A percentile compares a stretch with the other conserved stretches of the same genome.
Evolutionary conservation across 176 grass and related monocot species (phyloP).

Genomic region (Elaeis guineensis): DNA sequence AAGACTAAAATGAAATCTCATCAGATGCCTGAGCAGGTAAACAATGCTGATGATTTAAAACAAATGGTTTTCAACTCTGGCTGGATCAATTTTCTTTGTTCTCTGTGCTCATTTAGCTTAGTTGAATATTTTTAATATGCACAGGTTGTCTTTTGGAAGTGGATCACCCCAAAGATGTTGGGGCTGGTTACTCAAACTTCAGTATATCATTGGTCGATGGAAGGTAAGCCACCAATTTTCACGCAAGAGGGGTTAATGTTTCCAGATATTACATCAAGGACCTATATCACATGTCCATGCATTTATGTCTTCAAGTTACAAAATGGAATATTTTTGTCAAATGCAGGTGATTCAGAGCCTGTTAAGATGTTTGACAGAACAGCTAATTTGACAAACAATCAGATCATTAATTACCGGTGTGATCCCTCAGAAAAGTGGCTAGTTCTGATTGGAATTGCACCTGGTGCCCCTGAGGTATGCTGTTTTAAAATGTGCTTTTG

Average conservation of each 20-base stretch:
- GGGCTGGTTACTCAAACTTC: slow-evolving; percentile 64
- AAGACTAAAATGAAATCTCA: slow-evolving; percentile 95
- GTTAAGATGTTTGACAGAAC: slow-evolving; percentile 94
- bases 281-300: too few relatives aligned
- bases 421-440: slow-evolving; percentile 87
- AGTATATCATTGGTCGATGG: slow-evolving; percentile 97
- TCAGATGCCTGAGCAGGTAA: slow-evolving; percentile 95
- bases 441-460: slow-evolving; percentile 88
- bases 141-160: slow-evolving; percentile 98
- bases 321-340: slow-evolving; percentile 1
- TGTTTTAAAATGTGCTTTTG: neutral
- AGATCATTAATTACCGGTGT: slow-evolving; percentile 93
- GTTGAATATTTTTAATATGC: neutral
- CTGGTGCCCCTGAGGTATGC: slow-evolving; percentile 76
- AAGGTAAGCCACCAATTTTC: slow-evolving; percentile 35
- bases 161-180: slow-evolving; percentile 75
- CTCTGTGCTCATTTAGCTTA: too few relatives aligned
- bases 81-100: too few relatives aligned
- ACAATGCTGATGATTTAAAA: neutral
- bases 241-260: neutral
- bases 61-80: too few relatives aligned
- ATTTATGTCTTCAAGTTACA: too few relatives aligned
- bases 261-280: too few relatives aligned
- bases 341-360: slow-evolving; percentile 72
- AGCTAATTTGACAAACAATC: slow-evolving; percentile 84